Evolutionary conservation across 257 asterid genomes (phyloP).

Genomic region (Pogostemon cablin): DNA sequence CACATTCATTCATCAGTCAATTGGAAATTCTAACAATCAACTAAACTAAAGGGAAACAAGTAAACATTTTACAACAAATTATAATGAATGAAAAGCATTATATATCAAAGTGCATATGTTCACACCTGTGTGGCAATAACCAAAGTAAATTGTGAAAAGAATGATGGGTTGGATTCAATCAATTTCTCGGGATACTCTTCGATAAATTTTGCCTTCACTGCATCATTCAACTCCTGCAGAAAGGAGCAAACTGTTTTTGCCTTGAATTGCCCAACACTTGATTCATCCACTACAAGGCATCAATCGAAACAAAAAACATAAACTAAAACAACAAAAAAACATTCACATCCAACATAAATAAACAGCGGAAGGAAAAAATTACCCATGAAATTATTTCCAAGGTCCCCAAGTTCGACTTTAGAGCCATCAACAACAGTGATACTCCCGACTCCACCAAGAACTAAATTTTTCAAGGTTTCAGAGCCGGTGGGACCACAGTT

Average conservation of each 20-base stretch:
- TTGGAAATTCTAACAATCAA: constrained; percentile 7
- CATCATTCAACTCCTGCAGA: constrained; percentile 96
- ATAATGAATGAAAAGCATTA: neutral
- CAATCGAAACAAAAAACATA: constrained; percentile 27
- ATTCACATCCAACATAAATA: neutral
- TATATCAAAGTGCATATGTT: constrained; percentile 7
- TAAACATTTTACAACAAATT: neutral
- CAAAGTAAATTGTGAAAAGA: constrained; percentile 90
- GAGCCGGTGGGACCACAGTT: constrained; percentile 99
- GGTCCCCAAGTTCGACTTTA: constrained; percentile 90
- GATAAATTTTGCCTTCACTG: constrained; percentile 86
- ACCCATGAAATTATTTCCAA: constrained; percentile 95
- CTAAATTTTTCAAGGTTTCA: constrained; percentile 88
- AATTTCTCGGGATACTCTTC: constrained; percentile 80
- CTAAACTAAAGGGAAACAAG: neutral
- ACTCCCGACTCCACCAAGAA: constrained; percentile 97
- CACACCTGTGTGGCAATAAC: constrained; percentile 82
- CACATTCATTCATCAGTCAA: neutral
- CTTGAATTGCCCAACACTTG: constrained; percentile 88
- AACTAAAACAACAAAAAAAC: neutral
- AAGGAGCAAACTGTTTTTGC: constrained; percentile 89
- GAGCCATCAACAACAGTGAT: constrained; percentile 95
- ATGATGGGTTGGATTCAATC: constrained; percentile 76
- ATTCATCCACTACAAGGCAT: constrained; percentile 69
- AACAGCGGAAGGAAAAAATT: neutral